Percentiles rank a stretch among this genome's conserved stretches.
Evolutionary conservation across 352 stramenopile genomes (phyloP).

Genomic region (Phytophthora sansomeana): DNA sequence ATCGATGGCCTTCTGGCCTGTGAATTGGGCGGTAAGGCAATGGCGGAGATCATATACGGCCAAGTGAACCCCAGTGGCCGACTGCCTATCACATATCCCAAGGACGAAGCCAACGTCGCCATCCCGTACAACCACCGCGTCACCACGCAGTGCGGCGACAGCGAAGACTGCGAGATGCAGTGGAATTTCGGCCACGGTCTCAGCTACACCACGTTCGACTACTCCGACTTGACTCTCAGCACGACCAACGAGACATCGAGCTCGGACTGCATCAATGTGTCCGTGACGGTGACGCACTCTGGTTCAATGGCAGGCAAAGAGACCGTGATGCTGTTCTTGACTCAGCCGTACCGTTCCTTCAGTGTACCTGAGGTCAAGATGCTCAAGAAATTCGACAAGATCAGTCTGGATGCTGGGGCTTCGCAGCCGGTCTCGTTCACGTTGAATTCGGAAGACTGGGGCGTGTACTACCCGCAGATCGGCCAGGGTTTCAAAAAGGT

Average conservation of each 20-base stretch:
- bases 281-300: constrained; percentile 72
- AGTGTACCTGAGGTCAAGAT: constrained; percentile 80
- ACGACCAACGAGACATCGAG: constrained; percentile 35
- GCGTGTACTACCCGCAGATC: constrained; percentile 66
- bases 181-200: constrained; percentile 71
- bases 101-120: constrained; percentile 56
- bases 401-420: constrained; percentile 54
- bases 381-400: constrained; percentile 82
- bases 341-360: constrained; percentile 60
- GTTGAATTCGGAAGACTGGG: constrained; percentile 59
- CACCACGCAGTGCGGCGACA: constrained; percentile 51
- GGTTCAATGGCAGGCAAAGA: constrained; percentile 66
- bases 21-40: constrained; percentile 74
- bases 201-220: constrained; percentile 73
- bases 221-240: constrained; percentile 53
- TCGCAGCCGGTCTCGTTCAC: constrained; percentile 45
- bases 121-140: constrained; percentile 81
- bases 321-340: constrained; percentile 79
- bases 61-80: constrained; percentile 79
- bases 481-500: constrained; percentile 58
- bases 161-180: constrained; percentile 55
- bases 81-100: constrained; percentile 86
- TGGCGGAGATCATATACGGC: constrained; percentile 86
- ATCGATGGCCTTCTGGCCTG: constrained; percentile 82
- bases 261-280: constrained; percentile 50